These are phyloP conservation scores for Drechslerella dactyloides DNA, from an alignment of 2,329 filamentous ascomycete genomes.

Conservation along the genomic window DNA sequence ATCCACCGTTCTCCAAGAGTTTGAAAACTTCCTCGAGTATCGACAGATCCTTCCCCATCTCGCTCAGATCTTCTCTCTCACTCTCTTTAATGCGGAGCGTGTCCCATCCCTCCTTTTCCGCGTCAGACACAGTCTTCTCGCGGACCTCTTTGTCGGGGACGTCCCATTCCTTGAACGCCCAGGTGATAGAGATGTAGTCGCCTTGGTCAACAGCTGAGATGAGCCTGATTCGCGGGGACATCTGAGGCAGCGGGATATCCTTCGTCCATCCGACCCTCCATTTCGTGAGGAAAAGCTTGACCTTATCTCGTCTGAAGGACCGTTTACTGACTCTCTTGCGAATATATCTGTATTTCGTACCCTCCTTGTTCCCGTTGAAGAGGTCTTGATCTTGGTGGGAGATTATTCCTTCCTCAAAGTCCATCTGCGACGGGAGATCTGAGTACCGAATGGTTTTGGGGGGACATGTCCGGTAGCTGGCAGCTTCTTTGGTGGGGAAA, in stretches of 20 bases:
- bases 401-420: neutral
- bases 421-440: constrained; percentile 22
- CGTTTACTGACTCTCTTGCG: constrained; percentile 13
- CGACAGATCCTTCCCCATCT: neutral
- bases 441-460: constrained; percentile 4
- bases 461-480: neutral
- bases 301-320: constrained; percentile 22
- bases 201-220: neutral
- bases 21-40: constrained; percentile 1
- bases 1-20: neutral
- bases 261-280: constrained; percentile 21
- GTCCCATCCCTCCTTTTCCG: constrained; percentile 4
- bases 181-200: constrained; percentile 6
- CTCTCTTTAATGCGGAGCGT: neutral
- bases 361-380: neutral
- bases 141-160: neutral
- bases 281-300: constrained; percentile 11
- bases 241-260: constrained; percentile 17
- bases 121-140: neutral
- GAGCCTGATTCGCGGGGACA: constrained; percentile 33
- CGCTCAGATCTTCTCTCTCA: neutral
- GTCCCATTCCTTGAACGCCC: constrained; percentile 6
- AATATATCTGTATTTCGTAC: neutral
- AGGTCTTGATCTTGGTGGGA: neutral
- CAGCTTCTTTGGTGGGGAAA: neutral